Percentiles rank a stretch among this genome's conserved stretches.
phyloP scores from a whole-genome alignment of 108 stramenopile genomes.

The Parmales sp. region DNA sequence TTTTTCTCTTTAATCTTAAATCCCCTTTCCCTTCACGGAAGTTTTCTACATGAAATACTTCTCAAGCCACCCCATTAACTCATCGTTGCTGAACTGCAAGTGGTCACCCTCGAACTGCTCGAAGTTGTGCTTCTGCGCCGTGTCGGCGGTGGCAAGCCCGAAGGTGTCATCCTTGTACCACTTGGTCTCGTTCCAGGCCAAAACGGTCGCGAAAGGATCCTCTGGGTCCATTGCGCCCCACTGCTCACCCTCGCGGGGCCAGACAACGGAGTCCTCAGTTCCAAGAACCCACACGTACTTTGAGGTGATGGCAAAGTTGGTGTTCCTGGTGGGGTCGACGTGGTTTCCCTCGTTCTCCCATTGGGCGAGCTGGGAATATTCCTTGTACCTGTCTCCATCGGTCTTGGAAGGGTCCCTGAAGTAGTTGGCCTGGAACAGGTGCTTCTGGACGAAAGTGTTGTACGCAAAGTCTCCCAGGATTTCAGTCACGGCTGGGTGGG shows the following conservation, averaged over 20 bases:
- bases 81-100: constrained; percentile 40
- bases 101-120: constrained; percentile 54
- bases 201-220: constrained; percentile 36
- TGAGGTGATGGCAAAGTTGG: constrained; percentile 40
- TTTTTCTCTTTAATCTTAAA: not conserved
- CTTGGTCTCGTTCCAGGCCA: constrained; percentile 47
- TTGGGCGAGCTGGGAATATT: constrained; percentile 47
- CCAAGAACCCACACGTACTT: constrained; percentile 58
- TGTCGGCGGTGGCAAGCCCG: constrained; percentile 50
- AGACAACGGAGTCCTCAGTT: constrained; percentile 53
- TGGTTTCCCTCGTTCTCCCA: constrained; percentile 55
- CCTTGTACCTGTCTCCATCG: constrained; percentile 24
- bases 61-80: constrained; percentile 44
- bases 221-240: constrained; percentile 51
- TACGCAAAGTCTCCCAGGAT: constrained; percentile 50
- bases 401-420: constrained; percentile 44
- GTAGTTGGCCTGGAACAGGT: constrained; percentile 59
- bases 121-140: constrained; percentile 48
- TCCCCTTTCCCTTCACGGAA: too few relatives aligned
- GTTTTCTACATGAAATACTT: constrained; percentile 25
- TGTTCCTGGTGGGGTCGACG: constrained; percentile 28
- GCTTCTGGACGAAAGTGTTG: constrained; percentile 43
- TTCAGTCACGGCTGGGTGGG: constrained; percentile 46
- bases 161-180: constrained; percentile 59
- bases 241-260: constrained; percentile 62